A percentile compares a stretch with the other conserved stretches of the same genome.
These are phyloP conservation scores for Coniella lustricola DNA, from an alignment of 2,329 filamentous ascomycete genomes.

Conservation along the genomic window DNA sequence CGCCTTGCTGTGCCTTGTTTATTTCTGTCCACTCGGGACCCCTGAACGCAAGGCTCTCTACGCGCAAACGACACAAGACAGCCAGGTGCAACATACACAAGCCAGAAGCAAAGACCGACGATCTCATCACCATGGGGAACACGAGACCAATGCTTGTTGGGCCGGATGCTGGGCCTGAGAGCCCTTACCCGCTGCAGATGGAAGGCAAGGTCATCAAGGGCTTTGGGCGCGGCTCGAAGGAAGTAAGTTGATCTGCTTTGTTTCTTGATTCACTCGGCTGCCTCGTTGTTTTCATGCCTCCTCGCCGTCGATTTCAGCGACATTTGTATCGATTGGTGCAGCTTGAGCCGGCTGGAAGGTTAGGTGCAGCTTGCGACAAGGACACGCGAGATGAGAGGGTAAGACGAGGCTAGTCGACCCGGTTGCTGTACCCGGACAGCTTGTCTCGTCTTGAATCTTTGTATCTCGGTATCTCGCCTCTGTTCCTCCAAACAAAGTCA, in stretches of 20 bases:
- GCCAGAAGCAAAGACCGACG: not conserved
- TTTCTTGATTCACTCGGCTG: not conserved
- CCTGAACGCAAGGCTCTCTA: no score
- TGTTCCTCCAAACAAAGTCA: no score
- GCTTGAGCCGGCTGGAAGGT: not conserved
- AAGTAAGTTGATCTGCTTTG: slow-evolving; percentile 44
- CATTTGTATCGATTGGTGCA: no score
- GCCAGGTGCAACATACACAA: no score
- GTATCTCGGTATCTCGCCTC: no score
- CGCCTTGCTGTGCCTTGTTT: no score
- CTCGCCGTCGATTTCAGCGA: not conserved
- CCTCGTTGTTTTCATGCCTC: not conserved
- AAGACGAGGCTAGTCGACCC: not conserved
- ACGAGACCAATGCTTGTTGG: slow-evolving; percentile 66
- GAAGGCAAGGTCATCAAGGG: slow-evolving; percentile 85
- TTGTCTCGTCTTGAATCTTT: no score
- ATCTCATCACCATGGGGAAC: slow-evolving; percentile 10
- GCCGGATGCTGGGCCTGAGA: slow-evolving; percentile 61
- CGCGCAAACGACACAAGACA: no score
- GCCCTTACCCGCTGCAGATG: slow-evolving; percentile 77
- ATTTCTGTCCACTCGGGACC: no score
- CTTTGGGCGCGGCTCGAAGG: slow-evolving; percentile 89
- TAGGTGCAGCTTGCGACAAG: not conserved
- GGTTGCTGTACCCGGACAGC: not conserved
- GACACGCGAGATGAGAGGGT: not conserved